phyloP scores from a whole-genome alignment of 2,329 filamentous ascomycete species.

The Blastomyces emzantsi region DNA sequence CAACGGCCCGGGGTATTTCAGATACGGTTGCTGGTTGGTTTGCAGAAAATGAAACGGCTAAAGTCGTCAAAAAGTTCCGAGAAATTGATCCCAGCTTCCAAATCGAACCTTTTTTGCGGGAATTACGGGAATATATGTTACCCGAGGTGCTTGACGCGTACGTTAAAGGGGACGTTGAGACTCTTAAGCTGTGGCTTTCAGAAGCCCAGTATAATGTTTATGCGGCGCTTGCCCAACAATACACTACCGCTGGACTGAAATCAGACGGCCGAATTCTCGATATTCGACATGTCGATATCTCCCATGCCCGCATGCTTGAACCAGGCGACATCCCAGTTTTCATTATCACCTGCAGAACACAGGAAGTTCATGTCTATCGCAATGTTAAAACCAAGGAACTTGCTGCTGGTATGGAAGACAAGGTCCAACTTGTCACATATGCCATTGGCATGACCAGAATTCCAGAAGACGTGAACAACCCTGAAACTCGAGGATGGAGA shows the following conservation, averaged over 20 bases:
- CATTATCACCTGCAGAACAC: conserved; percentile 90
- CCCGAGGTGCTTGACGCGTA: conserved; percentile 97
- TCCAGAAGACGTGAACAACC: conserved; percentile 92
- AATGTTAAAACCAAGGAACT: conserved; percentile 84
- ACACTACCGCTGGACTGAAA: conserved; percentile 84
- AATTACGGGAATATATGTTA: conserved; percentile 95
- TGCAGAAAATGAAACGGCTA: conserved; percentile 94
- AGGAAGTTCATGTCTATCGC: conserved; percentile 95
- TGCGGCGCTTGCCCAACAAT: conserved; percentile 92
- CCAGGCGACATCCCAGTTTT: conserved; percentile 65
- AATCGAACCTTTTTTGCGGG: conserved; percentile 85
- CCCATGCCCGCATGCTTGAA: conserved; percentile 40
- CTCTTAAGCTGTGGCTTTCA: conserved; percentile 88
- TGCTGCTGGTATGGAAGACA: conserved; percentile 96
- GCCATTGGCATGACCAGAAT: conserved; percentile 92
- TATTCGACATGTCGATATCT: conserved; percentile 80
- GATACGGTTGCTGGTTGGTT: conserved; percentile 93
- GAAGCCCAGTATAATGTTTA: conserved; percentile 96
- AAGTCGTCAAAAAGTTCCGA: conserved; percentile 96
- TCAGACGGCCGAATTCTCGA: conserved; percentile 93
- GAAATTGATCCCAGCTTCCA: conserved; percentile 94
- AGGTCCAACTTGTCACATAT: conserved; percentile 96
- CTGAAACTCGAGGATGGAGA: conserved; percentile 92
- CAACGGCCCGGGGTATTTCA: conserved; percentile 85
- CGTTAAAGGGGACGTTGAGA: conserved; percentile 88